Base-by-base conservation (phyloP, 139 green algal species). In the Picocystis salinarum region DNA sequence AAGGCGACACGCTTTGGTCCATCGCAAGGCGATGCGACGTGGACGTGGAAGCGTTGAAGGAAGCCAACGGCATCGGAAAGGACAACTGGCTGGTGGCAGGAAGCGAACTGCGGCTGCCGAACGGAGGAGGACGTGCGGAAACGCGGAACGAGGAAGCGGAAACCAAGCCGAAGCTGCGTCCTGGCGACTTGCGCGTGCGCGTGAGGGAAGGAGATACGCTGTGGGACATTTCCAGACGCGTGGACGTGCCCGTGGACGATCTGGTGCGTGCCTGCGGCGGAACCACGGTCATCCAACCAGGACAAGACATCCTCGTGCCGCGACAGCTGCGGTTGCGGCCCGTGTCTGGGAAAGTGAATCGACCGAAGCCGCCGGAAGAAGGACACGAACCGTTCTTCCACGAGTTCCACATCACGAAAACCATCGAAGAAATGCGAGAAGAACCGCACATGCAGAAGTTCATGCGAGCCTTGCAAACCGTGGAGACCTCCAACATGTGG, bases 401-500 rank as follows among this genome's bases (percentile, higher is more conserved):
- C n/a, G n/a, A n/a, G n/a, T n/a, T n/a, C n/a, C n/a, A n/a, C n/a
- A n/a, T n/a, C n/a, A n/a, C n/a, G n/a, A n/a, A n/a, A n/a, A 10
- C 7, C 9, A 10, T 44, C 9, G 36, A 44, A 20, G 7, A 44
- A 19, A 28, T 28, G 20, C 36, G 36, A 7, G 7, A 20, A 19
- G 15, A 7, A 7, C 9, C 36, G 7, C 36, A 20, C 36, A 44
- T 10, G 36, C 36, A 20, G 9, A 7, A 7, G 33, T 25, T 66
- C 15, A 45, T 66, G 23, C 24, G 58, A 10, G 55, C 28, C 0
- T 34, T 66, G 36, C 56, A 54, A 4, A 34, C 30, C 12, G 55
- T 66, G 13, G 53, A 66, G 39, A 66, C 55, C 5, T 54, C 36
- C 39, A 46, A 40, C 42, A 62, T 67, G 27, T 53, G 52, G 34